Evolutionary conservation across 768 basidiomycete genomes (phyloP), one percentile per base, ranked within the genome.

Genomic region (Suillus clintonianus): DNA sequence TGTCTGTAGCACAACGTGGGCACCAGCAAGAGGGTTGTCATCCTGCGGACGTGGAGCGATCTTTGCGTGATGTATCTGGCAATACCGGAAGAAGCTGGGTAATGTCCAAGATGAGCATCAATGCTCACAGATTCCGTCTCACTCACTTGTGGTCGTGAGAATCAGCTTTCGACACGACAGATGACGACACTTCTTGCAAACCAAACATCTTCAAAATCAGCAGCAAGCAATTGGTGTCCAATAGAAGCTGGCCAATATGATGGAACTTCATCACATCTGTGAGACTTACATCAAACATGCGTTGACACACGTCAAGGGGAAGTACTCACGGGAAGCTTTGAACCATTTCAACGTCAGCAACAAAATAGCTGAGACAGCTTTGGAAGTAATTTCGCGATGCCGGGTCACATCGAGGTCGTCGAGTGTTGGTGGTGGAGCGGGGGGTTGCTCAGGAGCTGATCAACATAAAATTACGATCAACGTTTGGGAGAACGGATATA

Each of bases 231-330:
- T 99, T 99, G 27, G 95, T 96, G 69, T 99, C 97, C 50, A 99
- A 86, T 9, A 99, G 80, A 39, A 94, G 86, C 75, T 97, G 95
- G n/a, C 95, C 95, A 27, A 99, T 83, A 75, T 98, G 95, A 76
- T 99, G 96, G 73, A 97, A 98, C 74, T 99, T 99, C 92, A 99
- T 96, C 22, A 91, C 88, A 78, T 99, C 97, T 99, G 68, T 17
- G 32, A 59, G 45, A 24, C 19, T 61, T 43, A 42, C 58, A 34
- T 27, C 47, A 63, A 50, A 59, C 36, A 65, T 24, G 37, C 1
- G 50, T 57, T 19, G 22, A 34, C 8, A 9, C 19, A 53, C 32
- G 53, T 54, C 36, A 61, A n/a, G 32, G 50, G 24, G 19, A 45
- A 57, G 55, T 54, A 83, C 95, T 75, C 68, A 98, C 97, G 97